These are phyloP conservation scores for Naganishia randhawae DNA, from an alignment of 768 basidiomycete species.

Conservation along the genomic window DNA sequence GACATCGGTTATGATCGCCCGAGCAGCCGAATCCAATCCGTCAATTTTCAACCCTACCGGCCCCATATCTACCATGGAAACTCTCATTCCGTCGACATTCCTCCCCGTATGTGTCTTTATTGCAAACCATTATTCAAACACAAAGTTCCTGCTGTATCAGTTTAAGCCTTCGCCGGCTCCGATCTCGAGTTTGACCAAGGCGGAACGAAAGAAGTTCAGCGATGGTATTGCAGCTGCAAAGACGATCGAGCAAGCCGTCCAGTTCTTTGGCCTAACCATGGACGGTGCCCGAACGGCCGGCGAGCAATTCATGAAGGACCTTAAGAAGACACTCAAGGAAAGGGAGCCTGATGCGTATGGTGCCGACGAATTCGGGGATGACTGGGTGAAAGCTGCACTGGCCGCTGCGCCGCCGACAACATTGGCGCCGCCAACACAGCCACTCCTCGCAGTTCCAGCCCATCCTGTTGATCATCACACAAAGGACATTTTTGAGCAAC, in stretches of 20 bases:
- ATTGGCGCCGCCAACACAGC: background rate
- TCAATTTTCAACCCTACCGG: constrained; percentile 67
- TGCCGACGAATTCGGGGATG: background rate
- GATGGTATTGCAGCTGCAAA: constrained; percentile 63
- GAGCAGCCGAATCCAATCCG: constrained; percentile 88
- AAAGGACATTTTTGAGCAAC: constrained; percentile 13
- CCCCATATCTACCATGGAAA: constrained; percentile 67
- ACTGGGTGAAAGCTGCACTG: constrained; percentile 6
- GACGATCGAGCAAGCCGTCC: constrained; percentile 41
- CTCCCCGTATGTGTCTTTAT: constrained; percentile 59
- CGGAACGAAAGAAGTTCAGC: constrained; percentile 60
- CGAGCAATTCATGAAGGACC: constrained; percentile 13
- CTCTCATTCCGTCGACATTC: constrained; percentile 62
- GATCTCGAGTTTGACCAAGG: constrained; percentile 55
- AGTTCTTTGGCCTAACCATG: constrained; percentile 20
- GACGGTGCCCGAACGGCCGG: background rate
- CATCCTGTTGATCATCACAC: background rate
- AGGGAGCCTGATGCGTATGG: constrained; percentile 26
- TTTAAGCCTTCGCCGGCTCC: constrained; percentile 67
- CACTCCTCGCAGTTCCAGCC: background rate
- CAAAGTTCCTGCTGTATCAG: constrained; percentile 80
- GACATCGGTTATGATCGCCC: constrained; percentile 92
- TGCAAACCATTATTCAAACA: constrained; percentile 73
- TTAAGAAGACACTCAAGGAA: constrained; percentile 6
- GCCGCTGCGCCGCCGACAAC: background rate